Evolutionary conservation across 225 moss, liverwort and hornwort genomes (phyloP).

Genomic region (Bryum argenteum): DNA sequence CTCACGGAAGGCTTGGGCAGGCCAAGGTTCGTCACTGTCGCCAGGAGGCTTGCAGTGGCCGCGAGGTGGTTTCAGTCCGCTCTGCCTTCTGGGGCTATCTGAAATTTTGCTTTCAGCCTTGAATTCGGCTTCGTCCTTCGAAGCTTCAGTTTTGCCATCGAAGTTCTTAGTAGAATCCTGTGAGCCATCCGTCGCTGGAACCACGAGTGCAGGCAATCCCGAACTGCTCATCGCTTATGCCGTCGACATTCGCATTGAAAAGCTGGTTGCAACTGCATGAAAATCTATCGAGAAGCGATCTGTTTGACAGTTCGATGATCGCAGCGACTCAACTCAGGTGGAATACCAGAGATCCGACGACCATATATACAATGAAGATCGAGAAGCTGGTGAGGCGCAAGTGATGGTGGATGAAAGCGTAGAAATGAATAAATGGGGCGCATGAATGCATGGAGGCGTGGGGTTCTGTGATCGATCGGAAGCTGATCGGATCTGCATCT

Average conservation of each 20-base stretch:
- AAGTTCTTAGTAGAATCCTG: slow-evolving; percentile 22
- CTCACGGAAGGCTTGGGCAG: slow-evolving; percentile 21
- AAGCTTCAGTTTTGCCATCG: too few relatives aligned
- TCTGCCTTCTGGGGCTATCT: slow-evolving; percentile 27
- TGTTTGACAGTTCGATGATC: background rate
- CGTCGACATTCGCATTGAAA: slow-evolving; percentile 2
- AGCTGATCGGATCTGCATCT: slow-evolving; percentile 19
- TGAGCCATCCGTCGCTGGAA: slow-evolving; percentile 13
- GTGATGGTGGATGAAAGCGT: background rate
- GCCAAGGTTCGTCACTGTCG: background rate
- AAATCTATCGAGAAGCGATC: background rate
- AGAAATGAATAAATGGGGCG: background rate
- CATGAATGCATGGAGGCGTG: background rate
- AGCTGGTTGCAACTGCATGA: slow-evolving; percentile 6
- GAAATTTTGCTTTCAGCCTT: too few relatives aligned
- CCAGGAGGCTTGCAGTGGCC: background rate
- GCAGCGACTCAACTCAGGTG: too few relatives aligned
- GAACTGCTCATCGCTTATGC: slow-evolving; percentile 15
- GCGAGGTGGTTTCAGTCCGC: slow-evolving; percentile 27
- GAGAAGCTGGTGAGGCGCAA: background rate
- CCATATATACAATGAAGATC: background rate
- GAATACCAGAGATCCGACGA: too few relatives aligned
- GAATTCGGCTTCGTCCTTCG: too few relatives aligned
- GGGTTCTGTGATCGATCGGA: background rate
- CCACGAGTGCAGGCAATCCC: slow-evolving; percentile 31